Base-by-base conservation (phyloP, 352 stramenopile species). In the Phytophthora lateralis region DNA sequence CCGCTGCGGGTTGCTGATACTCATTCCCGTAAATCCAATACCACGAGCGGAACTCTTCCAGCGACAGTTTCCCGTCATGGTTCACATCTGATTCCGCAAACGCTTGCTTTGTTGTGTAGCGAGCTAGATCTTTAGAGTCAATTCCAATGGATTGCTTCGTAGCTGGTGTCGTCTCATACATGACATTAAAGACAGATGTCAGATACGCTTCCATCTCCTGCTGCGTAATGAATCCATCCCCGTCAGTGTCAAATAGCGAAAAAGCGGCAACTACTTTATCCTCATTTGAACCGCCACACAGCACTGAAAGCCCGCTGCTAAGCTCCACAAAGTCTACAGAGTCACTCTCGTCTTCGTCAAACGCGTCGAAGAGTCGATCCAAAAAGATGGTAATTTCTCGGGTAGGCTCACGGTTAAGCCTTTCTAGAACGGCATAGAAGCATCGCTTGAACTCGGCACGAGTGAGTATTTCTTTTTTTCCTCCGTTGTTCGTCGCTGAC, bases 61-160 rank as follows among this genome's bases (percentile, higher is more conserved):
- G 61, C 17, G 86, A 91, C 9, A 97, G 52, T 24, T 75, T 80
- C 12, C 80, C 83, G 42, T 96, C 85, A 41, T 71, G 72, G 61
- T 97, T 94, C 14, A 91, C 46, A 66, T 98, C 92, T 11, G 81
- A 89, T n/a, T 97, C 85, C 0, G 75, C 47, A 53, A 98, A 98
- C 14, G 89, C 88, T 50, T 96, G 73, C 24, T 72, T 50, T 4
- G 85, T 89, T 39, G 89, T 97, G 56, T 81, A 90, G 37, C 70
- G 54, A 12, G 89, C 89, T 18, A 96, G 68, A 24, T 55, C 38
- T 49, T 77, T 67, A 2, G 88, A 63, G 29, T 89, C 73, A 34
- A 93, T 81, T 10, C 68, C 60, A 44, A 90, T 68, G 2, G 58
- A 65, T 39, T 73, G 55, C 38, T 69, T 82, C 43, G 52, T 60